Evolutionary conservation across 2,329 filamentous ascomycete genomes (phyloP).

Genomic region (Cylindrodendrum hubeiense): DNA sequence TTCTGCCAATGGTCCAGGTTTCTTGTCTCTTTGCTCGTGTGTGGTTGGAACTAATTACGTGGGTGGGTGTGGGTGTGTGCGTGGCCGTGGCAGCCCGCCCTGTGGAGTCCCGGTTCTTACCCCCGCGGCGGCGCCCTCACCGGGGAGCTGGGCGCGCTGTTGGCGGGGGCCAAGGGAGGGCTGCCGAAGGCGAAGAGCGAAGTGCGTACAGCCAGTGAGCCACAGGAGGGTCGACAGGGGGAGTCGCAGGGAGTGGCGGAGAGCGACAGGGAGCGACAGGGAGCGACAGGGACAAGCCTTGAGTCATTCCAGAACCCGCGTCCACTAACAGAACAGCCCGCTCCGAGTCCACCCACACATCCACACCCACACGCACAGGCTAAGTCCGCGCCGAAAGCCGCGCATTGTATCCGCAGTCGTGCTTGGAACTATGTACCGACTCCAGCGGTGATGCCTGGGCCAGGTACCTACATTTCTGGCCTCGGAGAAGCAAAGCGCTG

Average conservation of each 20-base stretch:
- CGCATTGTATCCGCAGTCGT: constrained; percentile 3
- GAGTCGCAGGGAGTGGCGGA: constrained; percentile 9
- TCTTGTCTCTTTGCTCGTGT: constrained; percentile 30
- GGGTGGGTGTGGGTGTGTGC: constrained; percentile 7
- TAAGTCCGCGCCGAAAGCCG: constrained; percentile 31
- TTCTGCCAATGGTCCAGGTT: constrained; percentile 32
- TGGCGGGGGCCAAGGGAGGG: neutral
- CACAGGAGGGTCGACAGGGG: constrained; percentile 13
- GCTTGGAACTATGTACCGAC: constrained; percentile 15
- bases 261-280: constrained; percentile 16
- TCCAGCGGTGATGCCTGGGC: constrained; percentile 7
- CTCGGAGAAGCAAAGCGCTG: constrained; percentile 11
- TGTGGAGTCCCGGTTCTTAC: constrained; percentile 1
- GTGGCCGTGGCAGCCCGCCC: neutral
- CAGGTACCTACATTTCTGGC: neutral
- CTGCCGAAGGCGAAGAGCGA: constrained; percentile 7
- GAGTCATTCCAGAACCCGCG: constrained; percentile 44
- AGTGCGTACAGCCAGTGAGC: constrained; percentile 9
- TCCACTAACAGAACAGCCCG: constrained; percentile 28
- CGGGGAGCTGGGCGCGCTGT: constrained; percentile 7
- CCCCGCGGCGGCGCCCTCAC: constrained; percentile 19
- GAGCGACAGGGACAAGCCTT: constrained; percentile 30
- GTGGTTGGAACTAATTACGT: neutral
- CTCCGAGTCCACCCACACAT: constrained; percentile 34
- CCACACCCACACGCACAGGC: constrained; percentile 36